Conservation (phyloP, 2,329 filamentous ascomycete species). For the Colletotrichum tropicale region DNA sequence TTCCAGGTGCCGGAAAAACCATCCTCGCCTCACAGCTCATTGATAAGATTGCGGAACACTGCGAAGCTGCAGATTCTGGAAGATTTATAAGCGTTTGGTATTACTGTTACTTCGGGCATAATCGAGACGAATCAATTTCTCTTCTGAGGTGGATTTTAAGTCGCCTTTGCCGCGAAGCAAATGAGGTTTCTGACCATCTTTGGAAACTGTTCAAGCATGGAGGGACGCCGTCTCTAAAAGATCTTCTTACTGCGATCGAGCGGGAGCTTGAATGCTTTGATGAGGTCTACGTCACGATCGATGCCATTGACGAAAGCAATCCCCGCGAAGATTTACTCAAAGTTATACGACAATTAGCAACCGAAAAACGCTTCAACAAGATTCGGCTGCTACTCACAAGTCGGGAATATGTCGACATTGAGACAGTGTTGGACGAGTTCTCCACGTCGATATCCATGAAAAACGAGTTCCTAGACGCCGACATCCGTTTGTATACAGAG, state of each 20-base stretch:
- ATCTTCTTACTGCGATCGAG: neutral
- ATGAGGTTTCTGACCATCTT: neutral
- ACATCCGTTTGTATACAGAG: neutral
- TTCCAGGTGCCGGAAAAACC: neutral
- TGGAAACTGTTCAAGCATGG: neutral
- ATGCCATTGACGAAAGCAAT: neutral
- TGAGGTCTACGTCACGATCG: accelerated
- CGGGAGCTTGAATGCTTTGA: accelerated
- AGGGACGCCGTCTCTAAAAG: accelerated
- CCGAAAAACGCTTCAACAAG: neutral
- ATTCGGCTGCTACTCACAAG: neutral
- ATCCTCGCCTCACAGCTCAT: neutral
- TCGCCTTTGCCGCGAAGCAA: neutral
- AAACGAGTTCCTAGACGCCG: neutral
- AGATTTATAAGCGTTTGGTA: neutral
- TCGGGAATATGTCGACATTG: neutral
- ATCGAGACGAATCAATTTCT: neutral
- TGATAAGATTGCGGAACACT: accelerated
- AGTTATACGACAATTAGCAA: neutral
- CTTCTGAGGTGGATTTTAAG: neutral
- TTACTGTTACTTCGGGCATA: neutral
- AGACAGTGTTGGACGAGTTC: accelerated
- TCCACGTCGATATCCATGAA: neutral
- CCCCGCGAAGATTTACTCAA: neutral
- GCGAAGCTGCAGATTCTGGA: accelerated